Base-by-base conservation (phyloP, 805 yeast genomes). In the Metschnikowia vanudenii region DNA sequence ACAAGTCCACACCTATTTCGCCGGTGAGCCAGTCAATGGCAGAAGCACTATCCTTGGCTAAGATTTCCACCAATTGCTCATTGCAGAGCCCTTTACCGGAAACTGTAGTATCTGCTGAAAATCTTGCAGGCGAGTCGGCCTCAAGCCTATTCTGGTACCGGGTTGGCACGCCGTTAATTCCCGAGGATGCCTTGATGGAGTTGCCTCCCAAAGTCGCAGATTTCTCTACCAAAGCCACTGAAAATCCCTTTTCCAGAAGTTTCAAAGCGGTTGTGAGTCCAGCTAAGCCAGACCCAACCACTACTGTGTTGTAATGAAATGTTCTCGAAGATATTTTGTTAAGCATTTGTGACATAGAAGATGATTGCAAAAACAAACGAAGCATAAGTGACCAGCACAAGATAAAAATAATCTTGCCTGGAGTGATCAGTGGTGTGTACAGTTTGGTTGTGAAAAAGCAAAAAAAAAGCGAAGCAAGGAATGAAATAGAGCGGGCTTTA, bases 131-230 rank as follows among this genome's bases (percentile, higher is more conserved):
- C 5, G 68, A 54, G 46, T 71, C 75, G 5, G 53, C 53, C 7
- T 53, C 55, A 2, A 40, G 33, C 4, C 47, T 40, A 4, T 33
- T 33, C 41, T 69, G 73, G 39, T 42, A 63, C 17, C 44, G 46
- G 0, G 74, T 68, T 3, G 66, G 66, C 0, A 54, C 71, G 1
- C 74, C 75, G 59, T 80, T 80, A 45, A 81, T 80, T 18, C 85
- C 85, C 19, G 82, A 76, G 3, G 83, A 78, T 0, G 85, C 85
- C 60, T 79, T 80, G 45, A 74, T 71, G 2, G 84, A 80, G 52
- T 81, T 81, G 6, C 85, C 84, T 26, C 85, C 85, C 29, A 78
- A 57, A 24, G 67, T 65, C 12, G 62, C 63, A 0, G 73, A 63
- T 53, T 81, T 81, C 44, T 81, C 85, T 2, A 81, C 45, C 6